Base-by-base conservation (phyloP, 257 asterid species). In the Scutellaria minor region DNA sequence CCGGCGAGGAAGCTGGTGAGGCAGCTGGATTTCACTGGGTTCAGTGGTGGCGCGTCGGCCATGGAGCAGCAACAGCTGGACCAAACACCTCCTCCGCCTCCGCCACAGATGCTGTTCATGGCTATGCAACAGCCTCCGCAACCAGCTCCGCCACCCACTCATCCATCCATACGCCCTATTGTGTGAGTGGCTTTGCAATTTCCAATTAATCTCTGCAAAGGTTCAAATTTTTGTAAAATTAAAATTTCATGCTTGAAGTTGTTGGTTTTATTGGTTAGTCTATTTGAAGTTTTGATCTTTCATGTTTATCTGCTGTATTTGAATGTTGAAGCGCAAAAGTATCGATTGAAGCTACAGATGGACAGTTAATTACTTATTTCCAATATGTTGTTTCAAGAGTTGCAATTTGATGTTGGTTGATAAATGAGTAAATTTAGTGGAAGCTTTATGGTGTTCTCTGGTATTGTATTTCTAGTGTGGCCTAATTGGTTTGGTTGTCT, bases 1-100 rank as follows among this genome's bases (percentile, higher is more conserved):
- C 56, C 90, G 57, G 77, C 84, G 72, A 84, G 85, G 89, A 89
- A 87, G 92, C 89, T 86, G 44, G 96, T 88, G 45, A 84, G 97
- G 85, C 97, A 91, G 89, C 97, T 91, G 60, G 96, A 89, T 83
- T 91, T 91, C 68, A 89, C 89, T 55, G 89, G 82, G 40, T 71
- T 77, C 44, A 72, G 76, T 60, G 82, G 76, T 15, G 85, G 77
- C 42, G 72, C 78, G 3, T 75, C 89, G 45, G 37, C 37, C 37
- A 31, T 31, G 37, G 37, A 31, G 37, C 37, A 31, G 37, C 37
- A 31, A 31, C 37, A 31, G 37, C 37, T 31, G 4, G 37, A 31
- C 37, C 37, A 31, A 31, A 31, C 37, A 4, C 37, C 37, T 3
- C 37, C 37, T 31, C 37, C 37, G 37, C 37, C 37, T 31, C 37